Conservation (phyloP, 2,329 filamentous ascomycete species). For the Cercospora sp. region DNA sequence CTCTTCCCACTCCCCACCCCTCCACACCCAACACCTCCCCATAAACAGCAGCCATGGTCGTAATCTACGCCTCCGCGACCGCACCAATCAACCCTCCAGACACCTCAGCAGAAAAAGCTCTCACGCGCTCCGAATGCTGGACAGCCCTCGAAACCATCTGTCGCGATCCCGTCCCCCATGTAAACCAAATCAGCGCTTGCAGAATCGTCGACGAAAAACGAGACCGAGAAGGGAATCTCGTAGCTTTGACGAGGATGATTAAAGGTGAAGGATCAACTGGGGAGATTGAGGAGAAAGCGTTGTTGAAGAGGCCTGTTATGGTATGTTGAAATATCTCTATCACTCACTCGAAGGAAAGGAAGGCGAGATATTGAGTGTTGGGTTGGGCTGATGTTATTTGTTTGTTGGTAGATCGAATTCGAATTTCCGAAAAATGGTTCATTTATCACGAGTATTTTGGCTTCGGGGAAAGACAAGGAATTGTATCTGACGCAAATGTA, state of each 20-base stretch:
- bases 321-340: neutral
- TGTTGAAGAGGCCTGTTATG: conserved; percentile 15
- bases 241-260: conserved; percentile 5
- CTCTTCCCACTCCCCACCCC: too few relatives aligned
- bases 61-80: conserved; percentile 12
- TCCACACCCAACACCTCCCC: too few relatives aligned
- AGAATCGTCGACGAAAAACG: conserved; percentile 4
- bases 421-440: conserved; percentile 7
- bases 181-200: conserved; percentile 9
- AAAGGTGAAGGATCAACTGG: conserved; percentile 1
- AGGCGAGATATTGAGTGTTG: neutral
- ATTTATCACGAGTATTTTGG: conserved; percentile 11
- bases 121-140: conserved; percentile 9
- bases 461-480: neutral
- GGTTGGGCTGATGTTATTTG: neutral
- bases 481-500: conserved; percentile 13
- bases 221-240: conserved; percentile 2
- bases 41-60: neutral
- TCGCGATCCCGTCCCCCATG: conserved; percentile 5
- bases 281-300: conserved; percentile 2
- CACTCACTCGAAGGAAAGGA: too few relatives aligned
- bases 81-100: neutral
- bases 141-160: conserved; percentile 4
- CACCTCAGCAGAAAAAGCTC: neutral
- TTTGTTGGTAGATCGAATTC: conserved; percentile 2